Base-by-base conservation (phyloP, 108 stramenopile genomes). In the Seminavis robusta region DNA sequence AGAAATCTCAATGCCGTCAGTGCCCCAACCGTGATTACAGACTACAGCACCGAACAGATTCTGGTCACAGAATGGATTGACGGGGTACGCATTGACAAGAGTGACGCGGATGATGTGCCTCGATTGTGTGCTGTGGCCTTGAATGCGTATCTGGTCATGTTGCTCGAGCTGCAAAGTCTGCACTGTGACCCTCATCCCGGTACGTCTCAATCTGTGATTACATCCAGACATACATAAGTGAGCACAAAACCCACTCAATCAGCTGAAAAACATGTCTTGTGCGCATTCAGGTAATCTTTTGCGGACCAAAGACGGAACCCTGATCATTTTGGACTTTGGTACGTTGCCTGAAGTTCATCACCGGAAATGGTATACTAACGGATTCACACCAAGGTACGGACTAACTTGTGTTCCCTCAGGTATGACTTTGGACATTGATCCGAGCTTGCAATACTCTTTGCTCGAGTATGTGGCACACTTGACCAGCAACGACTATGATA, bases 51-150 rank as follows among this genome's bases (percentile, higher is more conserved):
- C 6, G 74, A 66, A 20, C 67, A 67, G 30, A 69, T 91, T 17
- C 67, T 95, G 46, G 76, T 85, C 19, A 89, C 89, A 20, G 63
- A 87, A 63, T 94, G 94, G 94, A 71, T 94, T 33, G 76, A 80
- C 32, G 94, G 94, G 16, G 58, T 61, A 25, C 76, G 86, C 28
- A 55, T 94, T 13, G 79, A 75, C 38, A 48, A 61, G 16, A 59
- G 56, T 28, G 56, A 15, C 30, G 70, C 64, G 36, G 41, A 49
- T 2, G 81, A 83, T 65, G 73, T 82, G 31, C 67, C 81, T 2
- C 32, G 67, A 41, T 48, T 84, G 31, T 89, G 88, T 46, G 61
- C 70, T 46, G 81, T 89, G 30, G 88, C 88, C 9, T 42, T 89
- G 49, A 86, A 86, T 64, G 56, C 79, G 3, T 86, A 86, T 50